These are phyloP conservation scores for Tephrocybe sp. DNA, from an alignment of 768 basidiomycete genomes.

Conservation along the genomic window DNA sequence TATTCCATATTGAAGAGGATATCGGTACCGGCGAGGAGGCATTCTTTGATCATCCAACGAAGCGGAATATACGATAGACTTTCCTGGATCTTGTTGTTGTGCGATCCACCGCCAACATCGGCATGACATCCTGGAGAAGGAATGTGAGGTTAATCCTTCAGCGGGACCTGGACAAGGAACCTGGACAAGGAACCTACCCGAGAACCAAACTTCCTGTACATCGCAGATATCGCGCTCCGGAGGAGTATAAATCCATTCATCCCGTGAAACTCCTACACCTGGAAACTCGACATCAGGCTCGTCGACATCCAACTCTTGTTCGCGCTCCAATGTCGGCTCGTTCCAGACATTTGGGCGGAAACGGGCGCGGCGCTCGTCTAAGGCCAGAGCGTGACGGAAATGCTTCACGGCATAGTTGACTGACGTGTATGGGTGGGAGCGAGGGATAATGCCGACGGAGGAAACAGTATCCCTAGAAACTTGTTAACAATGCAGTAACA, in stretches of 20 bases:
- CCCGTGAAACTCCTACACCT: conserved; percentile 3
- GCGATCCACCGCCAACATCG: conserved; percentile 27
- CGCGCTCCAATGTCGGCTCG: conserved; percentile 19
- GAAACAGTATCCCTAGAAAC: conserved; percentile 25
- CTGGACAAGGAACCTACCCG: conserved; percentile 16
- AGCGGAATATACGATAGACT: conserved; percentile 26
- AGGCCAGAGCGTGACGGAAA: conserved; percentile 24
- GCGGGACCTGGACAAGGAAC: too few species aligned
- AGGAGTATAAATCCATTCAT: conserved; percentile 19
- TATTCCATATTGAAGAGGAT: conserved; percentile 15
- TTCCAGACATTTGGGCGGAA: conserved; percentile 25
- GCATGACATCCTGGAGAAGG: conserved; percentile 20
- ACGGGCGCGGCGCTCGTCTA: conserved; percentile 24
- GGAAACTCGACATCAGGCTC: conserved; percentile 13
- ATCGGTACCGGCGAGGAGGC: conserved; percentile 14
- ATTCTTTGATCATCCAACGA: conserved; percentile 32
- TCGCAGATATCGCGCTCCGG: conserved; percentile 20
- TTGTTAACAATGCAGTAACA: not conserved
- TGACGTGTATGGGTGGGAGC: conserved; percentile 20
- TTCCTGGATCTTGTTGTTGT: conserved; percentile 15
- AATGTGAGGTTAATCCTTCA: not conserved
- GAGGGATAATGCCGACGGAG: conserved; percentile 24
- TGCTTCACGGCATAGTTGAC: conserved; percentile 23
- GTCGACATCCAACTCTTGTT: conserved; percentile 25
- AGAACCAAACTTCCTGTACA: conserved; percentile 26